Evolutionary conservation across 2,329 filamentous ascomycete species (phyloP).

Genomic region (Arachnopeziza araneosa): DNA sequence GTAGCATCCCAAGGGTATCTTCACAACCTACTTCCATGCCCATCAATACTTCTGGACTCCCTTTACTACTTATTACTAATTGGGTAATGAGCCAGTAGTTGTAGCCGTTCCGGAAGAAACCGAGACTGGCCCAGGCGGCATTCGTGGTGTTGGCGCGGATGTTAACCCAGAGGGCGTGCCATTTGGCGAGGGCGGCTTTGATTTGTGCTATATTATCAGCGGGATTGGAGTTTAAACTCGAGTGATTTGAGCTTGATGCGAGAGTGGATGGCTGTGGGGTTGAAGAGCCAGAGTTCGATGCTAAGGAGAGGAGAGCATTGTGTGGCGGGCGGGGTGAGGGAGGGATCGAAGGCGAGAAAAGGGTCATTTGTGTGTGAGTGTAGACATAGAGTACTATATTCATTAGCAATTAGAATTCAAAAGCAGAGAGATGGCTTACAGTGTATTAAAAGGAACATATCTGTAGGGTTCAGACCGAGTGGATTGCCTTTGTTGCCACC

Average conservation of each 20-base stretch:
- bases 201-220: slow-evolving; percentile 17
- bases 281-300: slow-evolving; percentile 2
- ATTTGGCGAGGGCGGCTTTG: slow-evolving; percentile 16
- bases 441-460: slow-evolving; percentile 24
- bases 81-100: slow-evolving; percentile 24
- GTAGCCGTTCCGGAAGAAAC: slow-evolving; percentile 20
- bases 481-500: slow-evolving; percentile 9
- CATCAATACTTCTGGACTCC: slow-evolving; percentile 14
- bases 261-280: background rate
- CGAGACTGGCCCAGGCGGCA: slow-evolving; percentile 13
- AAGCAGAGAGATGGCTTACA: slow-evolving; percentile 7
- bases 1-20: slow-evolving; percentile 16
- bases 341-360: slow-evolving; percentile 13
- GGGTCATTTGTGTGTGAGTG: slow-evolving; percentile 17
- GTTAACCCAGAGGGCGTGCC: slow-evolving; percentile 19
- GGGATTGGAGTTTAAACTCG: background rate
- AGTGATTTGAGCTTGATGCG: background rate
- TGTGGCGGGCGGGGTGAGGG: background rate
- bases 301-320: background rate
- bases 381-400: slow-evolving; percentile 19
- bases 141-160: slow-evolving; percentile 12
- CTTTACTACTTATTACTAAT: slow-evolving; percentile 18
- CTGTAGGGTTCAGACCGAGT: slow-evolving; percentile 15
- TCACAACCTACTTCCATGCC: slow-evolving; percentile 23
- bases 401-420: background rate